phyloP scores from a whole-genome alignment of 176 grass and related monocot genomes.

The Oryza brachyantha region DNA sequence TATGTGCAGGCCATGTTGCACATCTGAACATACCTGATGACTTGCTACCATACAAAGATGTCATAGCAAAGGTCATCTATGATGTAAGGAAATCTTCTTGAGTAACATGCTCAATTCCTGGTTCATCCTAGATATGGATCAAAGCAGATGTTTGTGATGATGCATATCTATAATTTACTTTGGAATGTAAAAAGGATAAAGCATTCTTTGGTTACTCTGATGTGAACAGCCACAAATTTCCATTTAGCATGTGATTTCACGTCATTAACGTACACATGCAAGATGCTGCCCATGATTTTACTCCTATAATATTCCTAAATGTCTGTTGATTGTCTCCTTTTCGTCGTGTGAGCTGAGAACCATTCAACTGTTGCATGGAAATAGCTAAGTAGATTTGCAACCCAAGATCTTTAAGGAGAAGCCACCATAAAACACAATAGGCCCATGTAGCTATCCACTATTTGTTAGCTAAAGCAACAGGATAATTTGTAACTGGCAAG shows the following conservation, averaged over 20 bases:
- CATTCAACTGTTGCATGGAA: slow-evolving; percentile 15
- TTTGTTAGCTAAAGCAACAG: slow-evolving; percentile 10
- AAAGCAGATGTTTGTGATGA: background rate
- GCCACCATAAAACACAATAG: background rate
- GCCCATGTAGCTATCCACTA: background rate
- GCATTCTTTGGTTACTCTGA: background rate
- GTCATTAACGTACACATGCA: background rate
- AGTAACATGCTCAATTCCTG: slow-evolving; percentile 9
- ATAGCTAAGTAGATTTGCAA: slow-evolving; percentile 3
- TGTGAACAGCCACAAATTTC: background rate
- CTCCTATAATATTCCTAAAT: background rate
- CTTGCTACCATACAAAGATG: slow-evolving; percentile 72
- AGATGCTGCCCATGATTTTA: background rate
- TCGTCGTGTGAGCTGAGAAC: background rate
- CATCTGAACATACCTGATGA: slow-evolving; percentile 94
- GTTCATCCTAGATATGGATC: slow-evolving; percentile 13
- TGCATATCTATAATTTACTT: background rate
- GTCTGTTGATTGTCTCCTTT: background rate
- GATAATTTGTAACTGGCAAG: background rate
- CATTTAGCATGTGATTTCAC: background rate
- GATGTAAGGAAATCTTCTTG: slow-evolving; percentile 59
- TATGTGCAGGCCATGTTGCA: slow-evolving; percentile 86
- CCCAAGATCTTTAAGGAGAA: background rate
- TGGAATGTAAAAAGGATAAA: background rate
- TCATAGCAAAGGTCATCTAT: slow-evolving; percentile 92